Evolutionary conservation across 768 basidiomycete genomes (phyloP).

Genomic region (Psilocybe tampanensis): DNA sequence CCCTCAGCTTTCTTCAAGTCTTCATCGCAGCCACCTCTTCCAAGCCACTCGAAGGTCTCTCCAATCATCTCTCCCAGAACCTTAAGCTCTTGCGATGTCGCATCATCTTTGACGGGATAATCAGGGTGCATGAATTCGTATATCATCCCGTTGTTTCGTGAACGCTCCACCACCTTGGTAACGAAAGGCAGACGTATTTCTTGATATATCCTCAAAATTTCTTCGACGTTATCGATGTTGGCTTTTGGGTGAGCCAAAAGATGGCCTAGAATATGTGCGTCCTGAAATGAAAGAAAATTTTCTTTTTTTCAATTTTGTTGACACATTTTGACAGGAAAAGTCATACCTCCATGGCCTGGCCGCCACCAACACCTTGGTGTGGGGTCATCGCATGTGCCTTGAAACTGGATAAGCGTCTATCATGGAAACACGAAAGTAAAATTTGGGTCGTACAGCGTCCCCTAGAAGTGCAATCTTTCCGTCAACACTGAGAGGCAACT

Average conservation of each 20-base stretch:
- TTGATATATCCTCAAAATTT: not conserved
- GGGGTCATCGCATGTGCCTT: not conserved
- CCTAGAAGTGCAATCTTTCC: constrained; percentile 10
- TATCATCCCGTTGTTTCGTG: not conserved
- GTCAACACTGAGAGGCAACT: constrained; percentile 28
- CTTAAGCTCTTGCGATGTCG: not conserved
- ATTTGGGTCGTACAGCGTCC: not conserved
- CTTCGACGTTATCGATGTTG: not conserved
- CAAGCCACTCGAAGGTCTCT: constrained; percentile 2
- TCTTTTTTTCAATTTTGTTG: not conserved
- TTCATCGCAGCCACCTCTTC: not conserved
- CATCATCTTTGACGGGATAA: not conserved
- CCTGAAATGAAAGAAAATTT: constrained; percentile 4
- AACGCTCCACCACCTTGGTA: not conserved
- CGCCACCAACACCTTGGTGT: constrained; percentile 2
- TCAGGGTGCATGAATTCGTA: constrained; percentile 7
- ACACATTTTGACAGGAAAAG: not conserved
- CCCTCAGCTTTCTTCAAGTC: not conserved
- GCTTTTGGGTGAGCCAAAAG: not conserved
- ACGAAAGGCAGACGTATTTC: not conserved
- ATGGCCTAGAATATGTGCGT: constrained; percentile 3
- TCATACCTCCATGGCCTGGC: constrained; percentile 5
- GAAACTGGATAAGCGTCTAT: not conserved
- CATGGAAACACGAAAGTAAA: not conserved
- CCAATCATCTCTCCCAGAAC: not conserved